Evolutionary conservation across 176 grass and related monocot genomes (phyloP), one percentile per base, ranked within the genome.

Genomic region (Lolium perenne): DNA sequence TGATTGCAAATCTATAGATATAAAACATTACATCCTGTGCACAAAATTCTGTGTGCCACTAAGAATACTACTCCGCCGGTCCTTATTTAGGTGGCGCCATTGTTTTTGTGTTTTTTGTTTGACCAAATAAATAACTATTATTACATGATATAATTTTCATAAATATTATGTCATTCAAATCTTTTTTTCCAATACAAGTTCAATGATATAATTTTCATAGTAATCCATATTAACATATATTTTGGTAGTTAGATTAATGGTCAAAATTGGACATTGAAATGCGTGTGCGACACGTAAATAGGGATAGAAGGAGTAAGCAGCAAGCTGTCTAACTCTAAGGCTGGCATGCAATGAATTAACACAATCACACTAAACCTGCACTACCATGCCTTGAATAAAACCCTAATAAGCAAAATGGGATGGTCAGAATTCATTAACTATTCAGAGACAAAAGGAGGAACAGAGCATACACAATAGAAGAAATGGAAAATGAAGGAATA

Each of bases 341-440:
- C 25, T 4, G 1, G 8, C 29, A 73, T 3, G 54, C 15, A 55
- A 29, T 21, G 17, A 75, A 21, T 10, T 20, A 55, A 46, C 43
- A 64, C 15, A 88, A 40, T n/a, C 29, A 10, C 46, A 71, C 47
- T 21, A 26, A 20, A 74, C 18, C 43, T 62, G 71, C 12, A 82
- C 72, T 50, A 76, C 23, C 73, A 60, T 66, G 40, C 20, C 4
- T 59, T 66, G 46, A 55, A 83, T 8, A 83, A 64, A 71, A 78
- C 50, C 43, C 82, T 4, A 54, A 84, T 54, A 62, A 54, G 60
- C 21, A 64, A 55, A 41, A 79, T 16, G 10, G 9, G 15, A 80
- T 21, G 1, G 32, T 35, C 32, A 35, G 1, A 35, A 16, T 55
- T 38, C 6, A 3, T 40, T 18, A 38, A 14, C 35, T 60, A 32